Conservation (phyloP, 2,329 filamentous ascomycete species). For the Cordyceps militaris region DNA sequence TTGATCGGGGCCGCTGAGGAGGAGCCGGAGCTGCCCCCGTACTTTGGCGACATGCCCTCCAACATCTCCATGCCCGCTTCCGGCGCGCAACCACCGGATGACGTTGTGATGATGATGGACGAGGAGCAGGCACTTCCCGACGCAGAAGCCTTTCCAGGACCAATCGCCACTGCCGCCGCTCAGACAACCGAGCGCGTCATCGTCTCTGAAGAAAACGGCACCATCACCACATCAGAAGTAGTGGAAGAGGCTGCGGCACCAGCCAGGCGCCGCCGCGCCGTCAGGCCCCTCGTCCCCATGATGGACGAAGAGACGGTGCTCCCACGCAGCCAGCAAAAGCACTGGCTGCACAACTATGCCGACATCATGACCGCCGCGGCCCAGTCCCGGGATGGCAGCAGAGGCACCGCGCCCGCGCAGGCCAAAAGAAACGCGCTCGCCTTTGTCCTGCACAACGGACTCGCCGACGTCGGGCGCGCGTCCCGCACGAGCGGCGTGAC, state of each 20-base stretch:
- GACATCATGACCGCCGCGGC: conserved; percentile 46
- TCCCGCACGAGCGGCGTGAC: conserved; percentile 20
- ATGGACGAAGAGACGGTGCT: conserved; percentile 29
- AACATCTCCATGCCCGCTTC: conserved; percentile 6
- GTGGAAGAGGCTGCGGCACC: conserved; percentile 14
- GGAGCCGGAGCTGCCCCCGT: conserved; percentile 39
- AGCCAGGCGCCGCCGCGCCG: not conserved
- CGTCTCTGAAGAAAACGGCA: conserved; percentile 14
- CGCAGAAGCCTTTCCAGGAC: not conserved
- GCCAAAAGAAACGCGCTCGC: conserved; percentile 32
- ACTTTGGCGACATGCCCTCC: conserved; percentile 16
- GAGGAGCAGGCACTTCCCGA: conserved; percentile 16
- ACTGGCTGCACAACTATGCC: conserved; percentile 38
- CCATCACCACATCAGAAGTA: conserved; percentile 17
- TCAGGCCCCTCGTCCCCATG: conserved; percentile 17
- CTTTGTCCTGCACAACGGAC: conserved; percentile 27
- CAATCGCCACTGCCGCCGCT: not conserved
- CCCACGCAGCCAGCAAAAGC: conserved; percentile 28
- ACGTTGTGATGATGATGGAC: conserved; percentile 10
- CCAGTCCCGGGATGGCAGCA: conserved; percentile 18
- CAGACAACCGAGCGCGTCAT: not conserved
- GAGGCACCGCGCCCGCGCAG: conserved; percentile 25
- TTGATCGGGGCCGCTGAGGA: conserved; percentile 35
- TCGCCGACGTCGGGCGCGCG: conserved; percentile 26
- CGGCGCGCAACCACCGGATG: conserved; percentile 14